phyloP scores from a whole-genome alignment of 2,329 filamentous ascomycete species.

The Ophiostoma pallidulum region DNA sequence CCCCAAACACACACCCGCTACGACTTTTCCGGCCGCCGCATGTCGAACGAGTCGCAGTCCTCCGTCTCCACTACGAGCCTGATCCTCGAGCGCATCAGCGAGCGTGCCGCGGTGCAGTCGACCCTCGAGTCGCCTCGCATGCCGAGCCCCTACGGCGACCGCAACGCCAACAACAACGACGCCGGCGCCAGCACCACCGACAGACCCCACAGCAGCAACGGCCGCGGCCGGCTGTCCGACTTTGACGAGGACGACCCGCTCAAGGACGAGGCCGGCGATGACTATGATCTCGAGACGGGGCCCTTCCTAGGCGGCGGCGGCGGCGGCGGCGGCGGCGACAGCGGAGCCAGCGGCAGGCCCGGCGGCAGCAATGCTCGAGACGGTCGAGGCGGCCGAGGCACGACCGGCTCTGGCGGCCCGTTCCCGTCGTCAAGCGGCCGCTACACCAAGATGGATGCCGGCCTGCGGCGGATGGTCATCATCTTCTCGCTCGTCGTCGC shows the following conservation, averaged over 20 bases:
- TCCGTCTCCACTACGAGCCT: slow-evolving; percentile 77
- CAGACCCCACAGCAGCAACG: slow-evolving; percentile 11
- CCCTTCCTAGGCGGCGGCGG: slow-evolving; percentile 38
- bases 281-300: slow-evolving; percentile 41
- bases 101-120: slow-evolving; percentile 31
- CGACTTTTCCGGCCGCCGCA: slow-evolving; percentile 19
- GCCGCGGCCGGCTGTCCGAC: slow-evolving; percentile 25
- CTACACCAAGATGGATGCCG: slow-evolving; percentile 52
- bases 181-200: neutral
- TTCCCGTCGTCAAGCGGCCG: slow-evolving; percentile 15
- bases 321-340: slow-evolving; percentile 20
- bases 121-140: neutral
- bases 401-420: too few species aligned
- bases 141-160: neutral
- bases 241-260: slow-evolving; percentile 38
- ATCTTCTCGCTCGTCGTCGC: slow-evolving; percentile 52
- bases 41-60: slow-evolving; percentile 54
- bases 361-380: slow-evolving; percentile 18
- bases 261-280: slow-evolving; percentile 29
- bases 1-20: too few species aligned
- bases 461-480: slow-evolving; percentile 53
- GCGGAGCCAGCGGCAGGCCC: slow-evolving; percentile 17
- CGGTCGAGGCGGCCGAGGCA: slow-evolving; percentile 14
- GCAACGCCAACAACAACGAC: neutral
- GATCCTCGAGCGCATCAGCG: slow-evolving; percentile 66